These are phyloP conservation scores for Blastobotrys ciferrii DNA, from an alignment of 1,139 yeast species.

Conservation along the genomic window DNA sequence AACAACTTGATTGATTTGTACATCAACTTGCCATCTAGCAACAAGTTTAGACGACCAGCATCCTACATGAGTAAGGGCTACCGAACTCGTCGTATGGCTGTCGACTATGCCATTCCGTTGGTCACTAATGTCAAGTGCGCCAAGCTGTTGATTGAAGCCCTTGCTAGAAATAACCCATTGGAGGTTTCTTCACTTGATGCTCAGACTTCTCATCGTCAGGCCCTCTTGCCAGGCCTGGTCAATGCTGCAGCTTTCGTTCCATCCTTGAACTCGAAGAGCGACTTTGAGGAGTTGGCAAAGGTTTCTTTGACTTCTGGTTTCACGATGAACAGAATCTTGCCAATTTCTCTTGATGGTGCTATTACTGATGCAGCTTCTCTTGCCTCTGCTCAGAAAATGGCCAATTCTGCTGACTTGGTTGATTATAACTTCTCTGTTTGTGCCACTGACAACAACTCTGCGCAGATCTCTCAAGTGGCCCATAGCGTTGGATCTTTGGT, in stretches of 20 bases:
- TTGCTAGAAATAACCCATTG: constrained; percentile 63
- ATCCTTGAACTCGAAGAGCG: constrained; percentile 49
- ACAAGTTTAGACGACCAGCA: constrained; percentile 98
- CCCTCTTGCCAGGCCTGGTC: constrained; percentile 81
- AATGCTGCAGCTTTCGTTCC: constrained; percentile 82
- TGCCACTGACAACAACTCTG: constrained; percentile 70
- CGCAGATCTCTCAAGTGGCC: constrained; percentile 60
- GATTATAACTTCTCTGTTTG: constrained; percentile 84
- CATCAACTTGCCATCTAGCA: constrained; percentile 93
- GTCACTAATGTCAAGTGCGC: constrained; percentile 98
- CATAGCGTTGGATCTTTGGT: constrained; percentile 73
- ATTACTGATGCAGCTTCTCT: constrained; percentile 65
- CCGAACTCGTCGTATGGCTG: constrained; percentile 99
- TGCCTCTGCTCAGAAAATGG: constrained; percentile 49
- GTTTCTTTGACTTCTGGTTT: constrained; percentile 82
- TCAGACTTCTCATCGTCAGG: constrained; percentile 84
- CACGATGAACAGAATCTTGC: constrained; percentile 79
- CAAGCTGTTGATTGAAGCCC: constrained; percentile 89
- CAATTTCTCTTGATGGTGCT: constrained; percentile 63
- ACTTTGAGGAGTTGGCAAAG: constrained; percentile 66
- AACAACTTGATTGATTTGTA: constrained; percentile 94
- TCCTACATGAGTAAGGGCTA: constrained; percentile 97
- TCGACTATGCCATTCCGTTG: constrained; percentile 95
- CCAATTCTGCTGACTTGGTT: constrained; percentile 61
- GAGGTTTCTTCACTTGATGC: constrained; percentile 80